These are phyloP conservation scores for Berberis thunbergii DNA, from an alignment of 164 flowering plant species.

Conservation along the genomic window DNA sequence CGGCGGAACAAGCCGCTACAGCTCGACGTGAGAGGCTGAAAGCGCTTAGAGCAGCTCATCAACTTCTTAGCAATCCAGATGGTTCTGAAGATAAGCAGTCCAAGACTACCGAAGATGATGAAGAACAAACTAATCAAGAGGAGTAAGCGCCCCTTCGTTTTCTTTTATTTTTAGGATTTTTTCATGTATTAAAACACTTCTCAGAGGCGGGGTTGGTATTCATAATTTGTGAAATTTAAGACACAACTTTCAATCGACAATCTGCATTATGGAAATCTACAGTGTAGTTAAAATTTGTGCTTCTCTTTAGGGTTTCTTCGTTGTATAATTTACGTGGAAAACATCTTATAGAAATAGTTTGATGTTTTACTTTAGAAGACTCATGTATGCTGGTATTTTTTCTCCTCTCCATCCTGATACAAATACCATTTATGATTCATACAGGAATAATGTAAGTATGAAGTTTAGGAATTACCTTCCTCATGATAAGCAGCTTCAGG, in stretches of 20 bases:
- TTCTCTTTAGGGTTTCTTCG: too few relatives aligned
- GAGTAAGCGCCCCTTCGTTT: slow-evolving; percentile 24
- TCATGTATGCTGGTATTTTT: too few relatives aligned
- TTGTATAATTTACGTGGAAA: neutral
- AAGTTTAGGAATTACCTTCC: slow-evolving; percentile 97
- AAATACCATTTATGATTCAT: neutral
- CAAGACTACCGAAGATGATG: slow-evolving; percentile 18
- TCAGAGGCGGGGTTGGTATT: neutral
- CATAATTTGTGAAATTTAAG: neutral
- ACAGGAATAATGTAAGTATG: slow-evolving; percentile 24
- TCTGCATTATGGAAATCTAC: too few relatives aligned
- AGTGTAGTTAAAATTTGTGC: too few relatives aligned
- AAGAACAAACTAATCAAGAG: slow-evolving; percentile 23
- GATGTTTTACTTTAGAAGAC: neutral
- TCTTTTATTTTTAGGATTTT: neutral
- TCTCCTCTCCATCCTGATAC: neutral
- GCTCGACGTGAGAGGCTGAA: slow-evolving; percentile 70
- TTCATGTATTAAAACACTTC: neutral
- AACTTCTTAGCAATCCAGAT: slow-evolving; percentile 51
- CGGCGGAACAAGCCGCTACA: slow-evolving; percentile 65
- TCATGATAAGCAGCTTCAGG: slow-evolving; percentile 91
- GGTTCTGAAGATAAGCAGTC: slow-evolving; percentile 27
- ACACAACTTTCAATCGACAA: neutral
- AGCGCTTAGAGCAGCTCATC: slow-evolving; percentile 77
- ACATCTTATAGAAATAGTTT: neutral